Conservation (phyloP, 805 yeast genomes). For the Cyberlindnera galapagoensis region DNA sequence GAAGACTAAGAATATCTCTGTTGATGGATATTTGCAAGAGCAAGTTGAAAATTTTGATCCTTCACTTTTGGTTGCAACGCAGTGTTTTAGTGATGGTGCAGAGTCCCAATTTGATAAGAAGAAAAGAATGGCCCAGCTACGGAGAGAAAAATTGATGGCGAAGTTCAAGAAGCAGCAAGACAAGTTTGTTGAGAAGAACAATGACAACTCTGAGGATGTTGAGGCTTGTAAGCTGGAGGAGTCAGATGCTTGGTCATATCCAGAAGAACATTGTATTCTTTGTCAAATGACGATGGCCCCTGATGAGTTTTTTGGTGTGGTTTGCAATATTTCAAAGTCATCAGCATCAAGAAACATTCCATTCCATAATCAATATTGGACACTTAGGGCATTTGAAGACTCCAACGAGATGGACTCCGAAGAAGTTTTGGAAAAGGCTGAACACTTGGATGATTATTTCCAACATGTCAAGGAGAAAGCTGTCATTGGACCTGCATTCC, state of each 20-base stretch:
- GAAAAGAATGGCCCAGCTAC: conserved; percentile 61
- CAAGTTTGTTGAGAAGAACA: conserved; percentile 56
- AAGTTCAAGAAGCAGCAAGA: conserved; percentile 76
- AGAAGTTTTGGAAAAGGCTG: conserved; percentile 17
- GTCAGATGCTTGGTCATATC: conserved; percentile 52
- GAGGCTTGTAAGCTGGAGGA: conserved; percentile 34
- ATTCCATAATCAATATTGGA: conserved; percentile 56
- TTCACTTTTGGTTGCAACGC: conserved; percentile 7
- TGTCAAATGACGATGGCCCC: conserved; percentile 72
- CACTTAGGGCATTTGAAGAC: conserved; percentile 54
- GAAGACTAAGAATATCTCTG: conserved; percentile 23
- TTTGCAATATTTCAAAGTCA: conserved; percentile 52
- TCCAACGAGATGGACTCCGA: conserved; percentile 12
- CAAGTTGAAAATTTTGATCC: conserved; percentile 32
- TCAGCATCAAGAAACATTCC: conserved; percentile 63
- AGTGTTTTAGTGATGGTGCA: background rate
- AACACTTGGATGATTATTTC: conserved; percentile 35
- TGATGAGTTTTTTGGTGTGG: conserved; percentile 69
- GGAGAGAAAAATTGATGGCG: conserved; percentile 66
- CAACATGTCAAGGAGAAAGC: conserved; percentile 28
- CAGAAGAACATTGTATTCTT: conserved; percentile 68
- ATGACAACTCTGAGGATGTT: conserved; percentile 23
- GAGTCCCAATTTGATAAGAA: conserved; percentile 45
- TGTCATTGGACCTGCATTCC: conserved; percentile 69
- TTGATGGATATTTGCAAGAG: conserved; percentile 26